Evolutionary conservation across 73 alveolate genomes (phyloP), one percentile per base, ranked within the genome.

Genomic region (Symbiodinium pilosum): DNA sequence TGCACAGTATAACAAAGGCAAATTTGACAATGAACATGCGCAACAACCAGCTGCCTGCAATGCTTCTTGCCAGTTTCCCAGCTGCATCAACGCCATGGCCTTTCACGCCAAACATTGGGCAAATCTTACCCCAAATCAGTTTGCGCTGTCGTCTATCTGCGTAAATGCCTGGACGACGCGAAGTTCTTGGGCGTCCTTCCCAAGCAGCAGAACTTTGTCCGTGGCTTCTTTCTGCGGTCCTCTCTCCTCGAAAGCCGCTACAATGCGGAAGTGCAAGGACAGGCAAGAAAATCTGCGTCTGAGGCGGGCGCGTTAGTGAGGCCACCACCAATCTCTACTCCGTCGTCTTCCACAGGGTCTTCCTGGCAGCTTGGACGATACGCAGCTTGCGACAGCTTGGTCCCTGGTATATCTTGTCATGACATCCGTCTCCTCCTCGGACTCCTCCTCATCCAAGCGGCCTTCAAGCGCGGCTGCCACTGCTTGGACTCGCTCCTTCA

Each of bases 161-260:
- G n/a, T n/a, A n/a, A n/a, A n/a, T 21, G 96, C 98, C 98, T 93
- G 91, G 21, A 77, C 98, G 47, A 93, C 98, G 14, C 98, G 98
- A 20, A 93, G 98, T 36, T 93, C 92, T 39, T 93, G 98, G 3
- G 98, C 98, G 28, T 93, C 98, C 47, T 93, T 93, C 30, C 98
- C 98, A 38, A 93, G 87, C 87, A 91, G 77, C 18, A 71, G 44
- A 20, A 86, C 77, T 20, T n/a, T 71, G 44, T 21, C 11, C 26
- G 42, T 71, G 42, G 44, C 47, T 43, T 30, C 85, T 4, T 30
- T n/a, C 85, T 56, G 34, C 9, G 38, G 11, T 36, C 7, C 77
- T 64, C 77, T 28, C 32, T 26, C 77, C 28, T 36, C 21, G 36
- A 24, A 16, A 36, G 32, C 14, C 14, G 59, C 59, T 47, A 47